These are phyloP conservation scores for Megacollybia marginata DNA, from an alignment of 768 basidiomycete species.

Conservation along the genomic window DNA sequence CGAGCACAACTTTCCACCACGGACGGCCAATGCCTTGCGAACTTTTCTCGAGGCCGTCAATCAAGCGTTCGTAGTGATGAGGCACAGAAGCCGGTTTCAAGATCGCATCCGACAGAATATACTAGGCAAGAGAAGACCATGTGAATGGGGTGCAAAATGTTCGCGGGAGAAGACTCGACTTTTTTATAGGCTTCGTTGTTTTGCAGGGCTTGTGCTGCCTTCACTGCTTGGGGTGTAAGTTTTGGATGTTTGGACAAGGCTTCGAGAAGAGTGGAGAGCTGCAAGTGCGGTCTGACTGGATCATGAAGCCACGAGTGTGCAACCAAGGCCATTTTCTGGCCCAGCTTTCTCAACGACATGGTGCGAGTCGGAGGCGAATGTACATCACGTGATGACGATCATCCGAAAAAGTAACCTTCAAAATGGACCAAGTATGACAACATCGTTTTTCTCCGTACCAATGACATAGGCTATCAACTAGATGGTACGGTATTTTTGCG, in stretches of 20 bases:
- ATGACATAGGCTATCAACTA: too few relatives aligned
- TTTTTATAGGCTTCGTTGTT: slow-evolving; percentile 51
- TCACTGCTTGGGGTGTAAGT: slow-evolving; percentile 53
- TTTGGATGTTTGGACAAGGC: slow-evolving; percentile 64
- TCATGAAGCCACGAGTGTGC: slow-evolving; percentile 63
- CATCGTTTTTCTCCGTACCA: too few relatives aligned
- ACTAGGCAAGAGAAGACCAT: slow-evolving; percentile 33
- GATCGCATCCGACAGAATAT: slow-evolving; percentile 56
- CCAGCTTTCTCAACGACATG: not conserved
- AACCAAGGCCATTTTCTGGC: slow-evolving; percentile 19
- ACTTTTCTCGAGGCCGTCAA: slow-evolving; percentile 70
- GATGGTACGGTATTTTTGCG: too few relatives aligned
- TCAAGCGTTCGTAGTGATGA: slow-evolving; percentile 63
- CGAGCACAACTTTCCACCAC: slow-evolving; percentile 81
- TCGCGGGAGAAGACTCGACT: slow-evolving; percentile 39
- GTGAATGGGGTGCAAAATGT: slow-evolving; percentile 7
- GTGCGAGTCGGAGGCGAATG: not conserved
- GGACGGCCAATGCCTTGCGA: slow-evolving; percentile 70
- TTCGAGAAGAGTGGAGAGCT: slow-evolving; percentile 57
- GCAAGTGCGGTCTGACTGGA: slow-evolving; percentile 71
- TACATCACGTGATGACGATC: too few relatives aligned
- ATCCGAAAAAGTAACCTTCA: too few relatives aligned
- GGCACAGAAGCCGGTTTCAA: slow-evolving; percentile 67
- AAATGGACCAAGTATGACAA: too few relatives aligned
- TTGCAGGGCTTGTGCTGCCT: slow-evolving; percentile 47